A percentile compares a stretch with the other conserved stretches of the same genome.
These are phyloP conservation scores for Candida chauliodis DNA, from an alignment of 805 yeast genomes.

Conservation along the genomic window DNA sequence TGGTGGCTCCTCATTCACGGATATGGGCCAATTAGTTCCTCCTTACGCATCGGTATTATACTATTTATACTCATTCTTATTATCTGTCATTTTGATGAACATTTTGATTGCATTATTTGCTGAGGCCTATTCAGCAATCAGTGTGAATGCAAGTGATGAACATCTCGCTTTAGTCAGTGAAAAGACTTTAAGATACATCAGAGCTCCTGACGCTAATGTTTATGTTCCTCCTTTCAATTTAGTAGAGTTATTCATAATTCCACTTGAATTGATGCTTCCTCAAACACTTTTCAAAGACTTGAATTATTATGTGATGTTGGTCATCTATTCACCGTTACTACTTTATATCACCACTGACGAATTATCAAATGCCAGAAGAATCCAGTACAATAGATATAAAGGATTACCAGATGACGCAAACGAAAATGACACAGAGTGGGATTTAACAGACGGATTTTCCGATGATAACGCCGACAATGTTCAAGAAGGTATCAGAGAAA, in stretches of 20 bases:
- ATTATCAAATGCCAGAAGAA: constrained; percentile 61
- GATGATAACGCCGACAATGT: constrained; percentile 22
- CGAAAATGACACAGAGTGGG: constrained; percentile 78
- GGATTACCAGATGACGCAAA: constrained; percentile 75
- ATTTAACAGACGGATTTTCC: constrained; percentile 68
- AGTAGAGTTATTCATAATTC: constrained; percentile 49
- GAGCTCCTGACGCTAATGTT: constrained; percentile 86
- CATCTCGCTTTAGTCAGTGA: constrained; percentile 81
- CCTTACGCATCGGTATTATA: constrained; percentile 83
- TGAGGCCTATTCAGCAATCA: constrained; percentile 77
- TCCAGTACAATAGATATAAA: constrained; percentile 63
- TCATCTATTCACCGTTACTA: constrained; percentile 68
- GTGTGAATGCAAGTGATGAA: constrained; percentile 80
- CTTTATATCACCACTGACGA: constrained; percentile 61
- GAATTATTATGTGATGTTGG: constrained; percentile 56
- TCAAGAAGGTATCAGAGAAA: constrained; percentile 32
- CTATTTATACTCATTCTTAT: constrained; percentile 72
- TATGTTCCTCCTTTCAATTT: constrained; percentile 84
- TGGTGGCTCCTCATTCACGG: constrained; percentile 69
- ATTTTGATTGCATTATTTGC: constrained; percentile 82
- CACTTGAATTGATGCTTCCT: constrained; percentile 31
- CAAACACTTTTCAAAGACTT: constrained; percentile 33
- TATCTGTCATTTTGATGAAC: constrained; percentile 73
- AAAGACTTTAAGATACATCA: constrained; percentile 74
- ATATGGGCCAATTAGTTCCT: constrained; percentile 69